These are phyloP conservation scores for Kodamaea hsintzibuensis DNA, from an alignment of 805 yeast species.

Conservation along the genomic window DNA sequence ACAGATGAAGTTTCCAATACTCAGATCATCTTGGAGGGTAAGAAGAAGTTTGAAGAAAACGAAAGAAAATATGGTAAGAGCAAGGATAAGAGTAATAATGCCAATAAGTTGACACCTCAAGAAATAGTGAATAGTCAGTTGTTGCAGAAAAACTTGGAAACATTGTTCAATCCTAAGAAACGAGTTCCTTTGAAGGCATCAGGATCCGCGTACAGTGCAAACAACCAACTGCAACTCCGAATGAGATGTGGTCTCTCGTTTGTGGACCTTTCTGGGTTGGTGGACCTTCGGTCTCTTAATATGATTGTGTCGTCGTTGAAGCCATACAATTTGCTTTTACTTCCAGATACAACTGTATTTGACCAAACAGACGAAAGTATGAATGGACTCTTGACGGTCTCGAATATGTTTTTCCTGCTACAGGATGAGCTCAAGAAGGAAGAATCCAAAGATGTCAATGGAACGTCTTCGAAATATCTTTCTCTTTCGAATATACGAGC, in stretches of 20 bases:
- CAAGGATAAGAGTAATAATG: conserved; percentile 18
- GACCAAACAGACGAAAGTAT: conserved; percentile 17
- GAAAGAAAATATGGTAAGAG: conserved; percentile 27
- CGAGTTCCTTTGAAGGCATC: conserved; percentile 30
- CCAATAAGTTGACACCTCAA: conserved; percentile 41
- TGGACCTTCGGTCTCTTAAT: conserved; percentile 78
- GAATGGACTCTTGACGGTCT: conserved; percentile 30
- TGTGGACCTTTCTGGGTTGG: conserved; percentile 81
- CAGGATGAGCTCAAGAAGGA: conserved; percentile 26
- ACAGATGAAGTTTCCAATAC: conserved; percentile 49
- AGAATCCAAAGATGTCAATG: conserved; percentile 19
- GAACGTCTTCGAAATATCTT: conserved; percentile 26
- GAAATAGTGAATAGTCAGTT: conserved; percentile 43
- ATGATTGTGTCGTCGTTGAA: conserved; percentile 76
- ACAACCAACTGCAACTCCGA: conserved; percentile 30
- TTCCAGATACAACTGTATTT: conserved; percentile 44
- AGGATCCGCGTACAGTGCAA: conserved; percentile 21
- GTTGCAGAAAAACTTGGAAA: conserved; percentile 44
- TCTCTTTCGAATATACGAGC: conserved; percentile 34
- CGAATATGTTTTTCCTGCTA: conserved; percentile 31
- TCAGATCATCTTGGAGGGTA: conserved; percentile 38
- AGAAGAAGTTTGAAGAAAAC: conserved; percentile 35
- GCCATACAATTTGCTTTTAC: conserved; percentile 68
- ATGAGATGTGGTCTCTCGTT: conserved; percentile 72
- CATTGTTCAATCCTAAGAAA: conserved; percentile 52